phyloP scores from a whole-genome alignment of 2,329 filamentous ascomycete species.

The Diaporthe nobilis region DNA sequence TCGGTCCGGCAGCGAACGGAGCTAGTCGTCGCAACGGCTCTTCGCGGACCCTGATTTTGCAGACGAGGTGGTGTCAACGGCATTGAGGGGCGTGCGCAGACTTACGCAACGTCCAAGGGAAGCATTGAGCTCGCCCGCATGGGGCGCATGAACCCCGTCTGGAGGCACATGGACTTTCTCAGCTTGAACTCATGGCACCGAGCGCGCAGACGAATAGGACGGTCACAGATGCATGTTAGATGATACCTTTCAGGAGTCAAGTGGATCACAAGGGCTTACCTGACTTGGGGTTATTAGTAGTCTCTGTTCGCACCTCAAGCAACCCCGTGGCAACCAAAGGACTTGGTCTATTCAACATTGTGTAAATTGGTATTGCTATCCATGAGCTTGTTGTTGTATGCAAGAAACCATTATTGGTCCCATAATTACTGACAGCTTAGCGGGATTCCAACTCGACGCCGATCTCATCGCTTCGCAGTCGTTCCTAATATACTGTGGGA shows the following conservation, averaged over 20 bases:
- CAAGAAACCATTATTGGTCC: neutral
- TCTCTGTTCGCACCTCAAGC: neutral
- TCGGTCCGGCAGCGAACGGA: neutral
- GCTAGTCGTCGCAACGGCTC: neutral
- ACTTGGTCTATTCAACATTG: neutral
- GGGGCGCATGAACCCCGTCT: neutral
- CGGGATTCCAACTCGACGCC: neutral
- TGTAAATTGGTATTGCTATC: slow-evolving; percentile 16
- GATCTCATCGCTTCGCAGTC: neutral
- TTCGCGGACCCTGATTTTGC: neutral
- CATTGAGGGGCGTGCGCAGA: neutral
- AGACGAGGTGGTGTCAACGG: neutral
- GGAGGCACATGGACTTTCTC: neutral
- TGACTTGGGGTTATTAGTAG: too few relatives aligned
- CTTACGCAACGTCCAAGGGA: neutral
- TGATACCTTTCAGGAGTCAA: neutral
- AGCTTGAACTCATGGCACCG: neutral
- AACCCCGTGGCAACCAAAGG: neutral
- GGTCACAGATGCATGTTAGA: neutral
- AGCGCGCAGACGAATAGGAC: neutral
- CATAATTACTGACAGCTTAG: neutral
- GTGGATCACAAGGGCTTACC: neutral
- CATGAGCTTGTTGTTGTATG: neutral
- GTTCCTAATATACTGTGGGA: slow-evolving; percentile 19
- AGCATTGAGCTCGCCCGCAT: neutral